Base-by-base conservation (phyloP, 202 grass and related monocot genomes). In the Saccharum hybrid region DNA sequence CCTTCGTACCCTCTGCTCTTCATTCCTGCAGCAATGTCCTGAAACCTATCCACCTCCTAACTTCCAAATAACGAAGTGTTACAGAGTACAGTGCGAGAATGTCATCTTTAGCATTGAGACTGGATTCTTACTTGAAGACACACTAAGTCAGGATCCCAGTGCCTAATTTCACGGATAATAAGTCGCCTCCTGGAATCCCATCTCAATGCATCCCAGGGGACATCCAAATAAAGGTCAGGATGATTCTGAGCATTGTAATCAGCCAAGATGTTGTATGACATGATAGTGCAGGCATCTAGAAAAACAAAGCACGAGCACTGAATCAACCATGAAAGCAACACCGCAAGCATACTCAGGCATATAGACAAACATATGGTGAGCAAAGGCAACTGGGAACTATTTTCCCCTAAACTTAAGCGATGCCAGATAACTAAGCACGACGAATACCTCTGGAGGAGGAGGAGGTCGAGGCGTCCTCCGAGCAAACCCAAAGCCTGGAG, bases 231-330 rank as follows among this genome's bases (percentile, higher is more conserved):
- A 74, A 97, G 92, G 63, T 93, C 82, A 9, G 79, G 77, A 76
- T 97, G 90, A 18, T 90, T 88, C 56, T 30, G 63, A 0, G 84
- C 92, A 76, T 97, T 91, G 81, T 86, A 51, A 82, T 94, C 88
- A 45, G 90, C 94, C 90, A 97, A 86, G 33, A 97, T 97, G 79
- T 97, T 94, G 80, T 97, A 94, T 39, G 94, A 93, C 85, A 94
- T 90, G 84, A 97, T 86, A 59, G 90, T 84, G 54, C 88, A 92
- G 9, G 78, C 45, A 78, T 94, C 94, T 97, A 79, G 12, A 34
- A 64, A 82, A 85, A 74, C 19, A 88, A 81, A 81, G 77, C 37
- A 65, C 16, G 8, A 83, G 10, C 26, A 71, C 0, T 62, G 26
- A 83, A 37, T 0, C 78, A 75, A 57, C 0, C 0, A 14, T 30